A percentile compares a stretch with the other conserved stretches of the same genome.
Conservation (phyloP, 192 early-diverging fungal genomes). For the Entophlyctis luteolus region DNA sequence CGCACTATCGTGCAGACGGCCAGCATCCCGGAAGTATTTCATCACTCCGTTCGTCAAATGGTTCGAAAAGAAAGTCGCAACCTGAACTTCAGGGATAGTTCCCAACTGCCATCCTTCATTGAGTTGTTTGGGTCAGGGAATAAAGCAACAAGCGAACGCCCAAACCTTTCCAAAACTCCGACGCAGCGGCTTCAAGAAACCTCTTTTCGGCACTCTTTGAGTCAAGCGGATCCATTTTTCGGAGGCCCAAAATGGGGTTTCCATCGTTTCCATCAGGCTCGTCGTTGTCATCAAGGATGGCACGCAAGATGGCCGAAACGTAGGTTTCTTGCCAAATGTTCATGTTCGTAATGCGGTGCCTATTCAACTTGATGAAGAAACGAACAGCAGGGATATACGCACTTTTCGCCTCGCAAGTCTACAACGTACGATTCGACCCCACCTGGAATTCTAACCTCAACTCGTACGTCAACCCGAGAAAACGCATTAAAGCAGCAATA, state of each 20-base stretch:
- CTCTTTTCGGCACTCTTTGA: conserved; percentile 66
- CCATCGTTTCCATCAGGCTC: conserved; percentile 64
- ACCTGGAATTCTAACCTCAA: conserved; percentile 97
- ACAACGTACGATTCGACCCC: conserved; percentile 92
- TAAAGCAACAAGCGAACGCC: no score
- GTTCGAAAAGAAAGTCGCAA: conserved; percentile 86
- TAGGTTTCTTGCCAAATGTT: conserved; percentile 89
- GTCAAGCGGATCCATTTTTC: conserved; percentile 85
- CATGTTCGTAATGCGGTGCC: conserved; percentile 51
- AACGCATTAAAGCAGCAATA: conserved; percentile 98
- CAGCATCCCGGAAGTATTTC: conserved; percentile 83
- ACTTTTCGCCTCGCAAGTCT: conserved; percentile 85
- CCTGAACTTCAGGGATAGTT: conserved; percentile 87
- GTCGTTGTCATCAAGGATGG: conserved; percentile 88
- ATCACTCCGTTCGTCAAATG: conserved; percentile 82
- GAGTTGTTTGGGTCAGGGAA: no score
- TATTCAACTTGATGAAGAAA: no score
- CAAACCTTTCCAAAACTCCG: conserved; percentile 81
- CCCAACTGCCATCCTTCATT: conserved; percentile 94
- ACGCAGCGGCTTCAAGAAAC: conserved; percentile 79
- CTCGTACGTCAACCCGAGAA: conserved; percentile 91
- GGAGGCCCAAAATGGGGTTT: conserved; percentile 80
- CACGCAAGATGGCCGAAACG: conserved; percentile 80
- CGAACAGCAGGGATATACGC: no score
- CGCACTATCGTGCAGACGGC: conserved; percentile 73